phyloP scores from a whole-genome alignment of 108 stramenopile genomes.

The Pelagomonas calceolata region DNA sequence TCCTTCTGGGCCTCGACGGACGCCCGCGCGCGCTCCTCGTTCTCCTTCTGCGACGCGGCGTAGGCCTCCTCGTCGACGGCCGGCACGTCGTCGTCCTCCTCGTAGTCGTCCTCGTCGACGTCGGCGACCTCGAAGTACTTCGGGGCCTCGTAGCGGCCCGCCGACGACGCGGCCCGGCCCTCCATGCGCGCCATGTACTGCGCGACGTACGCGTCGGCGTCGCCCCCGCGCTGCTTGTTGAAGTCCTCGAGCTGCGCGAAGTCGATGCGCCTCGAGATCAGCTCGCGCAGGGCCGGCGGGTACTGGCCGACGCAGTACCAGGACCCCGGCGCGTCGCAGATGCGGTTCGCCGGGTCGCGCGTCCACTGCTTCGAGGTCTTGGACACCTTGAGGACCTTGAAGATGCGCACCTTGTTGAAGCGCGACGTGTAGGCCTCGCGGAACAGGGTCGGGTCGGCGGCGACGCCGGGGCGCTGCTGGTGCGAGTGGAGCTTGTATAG shows the following conservation, averaged over 20 bases:
- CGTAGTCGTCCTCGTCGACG: no score
- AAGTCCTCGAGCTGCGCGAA: conserved; percentile 87
- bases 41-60: no score
- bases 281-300: conserved; percentile 60
- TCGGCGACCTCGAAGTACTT: no score
- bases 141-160: conserved; percentile 5
- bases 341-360: conserved; percentile 46
- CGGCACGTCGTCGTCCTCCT: no score
- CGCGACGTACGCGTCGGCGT: conserved; percentile 69
- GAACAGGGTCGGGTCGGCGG: conserved; percentile 60
- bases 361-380: conserved; percentile 69
- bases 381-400: conserved; percentile 66
- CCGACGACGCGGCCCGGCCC: no score
- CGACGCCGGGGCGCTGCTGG: conserved; percentile 60
- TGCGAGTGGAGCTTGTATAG: conserved; percentile 81
- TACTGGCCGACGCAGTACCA: conserved; percentile 84
- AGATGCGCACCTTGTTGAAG: conserved; percentile 93
- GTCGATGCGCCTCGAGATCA: conserved; percentile 61
- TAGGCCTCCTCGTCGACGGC: no score
- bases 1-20: conserved; percentile 14
- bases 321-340: conserved; percentile 68
- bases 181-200: conserved; percentile 71
- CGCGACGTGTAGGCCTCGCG: conserved; percentile 81
- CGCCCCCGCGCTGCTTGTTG: conserved; percentile 49
- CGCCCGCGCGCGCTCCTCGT: no score